A percentile compares a stretch with the other conserved stretches of the same genome.
These are phyloP conservation scores for Mucor mucedo DNA, from an alignment of 371 early-diverging fungal genomes.

Conservation along the genomic window DNA sequence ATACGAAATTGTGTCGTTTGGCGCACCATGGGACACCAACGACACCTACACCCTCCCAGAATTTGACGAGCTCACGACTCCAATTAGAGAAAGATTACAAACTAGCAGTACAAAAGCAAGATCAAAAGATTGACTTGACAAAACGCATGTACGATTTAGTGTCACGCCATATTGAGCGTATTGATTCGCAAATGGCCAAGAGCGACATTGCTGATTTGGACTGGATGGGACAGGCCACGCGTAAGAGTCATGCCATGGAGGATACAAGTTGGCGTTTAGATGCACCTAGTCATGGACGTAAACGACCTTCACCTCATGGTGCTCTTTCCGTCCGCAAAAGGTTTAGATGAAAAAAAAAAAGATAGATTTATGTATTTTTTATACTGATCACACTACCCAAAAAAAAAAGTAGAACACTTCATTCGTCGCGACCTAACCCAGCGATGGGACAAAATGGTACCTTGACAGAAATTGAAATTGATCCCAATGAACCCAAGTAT, in stretches of 20 bases:
- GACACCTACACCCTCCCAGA: constrained; percentile 17
- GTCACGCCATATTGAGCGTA: constrained; percentile 54
- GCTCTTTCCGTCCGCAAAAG: constrained; percentile 17
- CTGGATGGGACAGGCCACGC: constrained; percentile 32
- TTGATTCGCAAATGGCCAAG: constrained; percentile 55
- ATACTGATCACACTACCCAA: no score
- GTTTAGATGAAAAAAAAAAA: no score
- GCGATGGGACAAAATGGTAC: constrained; percentile 26
- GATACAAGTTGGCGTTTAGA: constrained; percentile 10
- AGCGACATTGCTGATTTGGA: constrained; percentile 39
- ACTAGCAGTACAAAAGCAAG: constrained; percentile 52
- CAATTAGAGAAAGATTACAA: constrained; percentile 55
- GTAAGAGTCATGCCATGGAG: constrained; percentile 3
- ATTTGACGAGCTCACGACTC: constrained; percentile 29
- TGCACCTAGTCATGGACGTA: not conserved
- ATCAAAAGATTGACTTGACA: constrained; percentile 56
- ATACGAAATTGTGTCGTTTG: constrained; percentile 23
- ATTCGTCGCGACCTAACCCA: constrained; percentile 46
- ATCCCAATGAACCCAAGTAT: constrained; percentile 95
- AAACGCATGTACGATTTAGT: constrained; percentile 56
- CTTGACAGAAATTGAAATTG: constrained; percentile 75
- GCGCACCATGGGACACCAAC: not conserved
- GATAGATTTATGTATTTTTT: no score
- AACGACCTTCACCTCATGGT: constrained; percentile 20
- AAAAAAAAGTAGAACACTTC: constrained; percentile 43